Percentiles rank a stretch among this genome's conserved stretches.
Evolutionary conservation across 176 grass and related monocot species (phyloP).

Genomic region (Oryza rufipogon): DNA sequence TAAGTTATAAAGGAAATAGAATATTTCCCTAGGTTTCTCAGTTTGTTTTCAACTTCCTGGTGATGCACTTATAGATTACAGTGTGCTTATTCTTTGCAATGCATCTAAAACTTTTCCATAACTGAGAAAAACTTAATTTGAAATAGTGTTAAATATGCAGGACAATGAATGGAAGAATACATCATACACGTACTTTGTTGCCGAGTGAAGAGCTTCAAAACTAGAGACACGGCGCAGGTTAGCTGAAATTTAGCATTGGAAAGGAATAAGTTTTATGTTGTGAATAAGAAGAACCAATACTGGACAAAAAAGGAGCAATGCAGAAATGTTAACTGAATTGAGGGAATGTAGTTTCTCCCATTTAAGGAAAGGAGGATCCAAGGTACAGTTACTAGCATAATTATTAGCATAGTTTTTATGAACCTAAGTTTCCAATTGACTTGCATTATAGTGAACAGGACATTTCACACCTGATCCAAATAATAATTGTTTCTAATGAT

Average conservation of each 20-base stretch:
- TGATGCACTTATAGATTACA: background rate
- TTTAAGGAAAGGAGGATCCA: background rate
- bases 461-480: background rate
- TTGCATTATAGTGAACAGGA: background rate
- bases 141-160: background rate
- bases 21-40: background rate
- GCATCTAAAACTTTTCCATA: background rate
- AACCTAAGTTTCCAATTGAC: background rate
- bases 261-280: constrained; percentile 39
- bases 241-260: constrained; percentile 68
- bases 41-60: background rate
- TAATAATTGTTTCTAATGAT: background rate
- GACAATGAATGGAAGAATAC: constrained; percentile 33
- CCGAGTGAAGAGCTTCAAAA: constrained; percentile 94
- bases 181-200: constrained; percentile 73
- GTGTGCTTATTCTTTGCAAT: constrained; percentile 2
- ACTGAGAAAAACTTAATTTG: constrained; percentile 1
- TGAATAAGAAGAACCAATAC: constrained; percentile 5
- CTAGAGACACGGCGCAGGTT: constrained; percentile 85
- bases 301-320: constrained; percentile 3
- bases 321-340: constrained; percentile 25
- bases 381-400: background rate
- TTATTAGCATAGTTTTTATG: background rate
- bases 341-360: background rate
- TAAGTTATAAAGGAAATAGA: background rate